These are phyloP conservation scores for Cyclospora cayetanensis DNA, from an alignment of 169 alveolate species.

Conservation along the genomic window DNA sequence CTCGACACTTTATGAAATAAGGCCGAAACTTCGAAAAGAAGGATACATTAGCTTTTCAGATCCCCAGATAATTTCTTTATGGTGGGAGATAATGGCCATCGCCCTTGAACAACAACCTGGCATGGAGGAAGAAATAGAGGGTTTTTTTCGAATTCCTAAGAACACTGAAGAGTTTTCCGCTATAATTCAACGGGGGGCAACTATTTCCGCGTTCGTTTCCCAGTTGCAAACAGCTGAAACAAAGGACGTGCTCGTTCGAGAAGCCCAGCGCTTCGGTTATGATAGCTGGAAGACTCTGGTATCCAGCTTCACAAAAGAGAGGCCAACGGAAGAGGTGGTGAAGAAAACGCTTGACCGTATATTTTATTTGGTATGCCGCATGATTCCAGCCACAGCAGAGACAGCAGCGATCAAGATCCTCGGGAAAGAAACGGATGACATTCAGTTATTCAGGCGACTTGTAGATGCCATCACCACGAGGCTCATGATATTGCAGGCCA, in stretches of 20 bases:
- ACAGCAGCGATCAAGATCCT: neutral
- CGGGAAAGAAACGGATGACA: neutral
- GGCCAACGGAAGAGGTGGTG: neutral
- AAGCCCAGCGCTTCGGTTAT: neutral
- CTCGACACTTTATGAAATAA: neutral
- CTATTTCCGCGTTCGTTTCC: neutral
- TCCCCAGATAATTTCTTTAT: neutral
- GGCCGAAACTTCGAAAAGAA: neutral
- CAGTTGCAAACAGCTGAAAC: neutral
- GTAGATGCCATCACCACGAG: neutral
- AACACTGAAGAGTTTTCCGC: neutral
- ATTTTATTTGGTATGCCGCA: neutral
- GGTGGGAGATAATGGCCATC: neutral
- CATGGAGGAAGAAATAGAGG: neutral
- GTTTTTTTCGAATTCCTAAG: neutral
- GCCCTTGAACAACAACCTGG: neutral
- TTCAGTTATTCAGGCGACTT: neutral
- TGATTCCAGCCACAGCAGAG: conserved; percentile 21
- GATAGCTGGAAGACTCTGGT: conserved; percentile 20
- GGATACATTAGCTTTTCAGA: neutral
- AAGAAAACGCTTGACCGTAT: neutral
- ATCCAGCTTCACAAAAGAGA: neutral
- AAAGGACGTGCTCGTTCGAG: neutral
- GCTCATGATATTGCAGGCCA: neutral
- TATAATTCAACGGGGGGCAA: neutral